Base-by-base conservation (phyloP, 441 rosid genomes). In the Pelargonium fulgidum region DNA sequence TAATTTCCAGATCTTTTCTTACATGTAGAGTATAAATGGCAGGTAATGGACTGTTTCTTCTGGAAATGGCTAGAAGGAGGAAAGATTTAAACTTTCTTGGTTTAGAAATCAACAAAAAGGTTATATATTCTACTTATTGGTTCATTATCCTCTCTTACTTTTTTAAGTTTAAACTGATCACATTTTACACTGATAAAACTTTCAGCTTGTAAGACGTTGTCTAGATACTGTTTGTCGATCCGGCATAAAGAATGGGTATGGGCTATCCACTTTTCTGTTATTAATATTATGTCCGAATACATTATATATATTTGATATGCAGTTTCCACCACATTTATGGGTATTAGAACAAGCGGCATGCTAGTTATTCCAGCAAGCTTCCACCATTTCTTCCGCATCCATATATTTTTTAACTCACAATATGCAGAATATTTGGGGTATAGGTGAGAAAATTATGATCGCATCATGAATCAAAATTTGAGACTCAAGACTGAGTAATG, bases 11-110 rank as follows among this genome's bases (percentile, higher is more conserved):
- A 52, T 67, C 7, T 20, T 81, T 62, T 26, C 45, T 56, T 5
- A 45, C 62, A 1, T 69, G 70, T 71, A 69, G 39, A 61, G 19
- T 61, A 26, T 66, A 66, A 66, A 71, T 80, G 74, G 67, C 76
- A 87, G 92, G 92, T 74, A 85, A 82, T 70, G 92, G 90, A 66
- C 39, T 83, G 71, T 89, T 87, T 77, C 81, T 89, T 68, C 67
- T 83, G 72, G 88, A 78, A 70, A 87, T 89, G 95, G 84, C 90
- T 78, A 67, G 73, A 72, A 83, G 76, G 68, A 79, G 84, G 74
- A 78, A 73, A 67, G 87, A 82, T 75, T 74, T 84, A 16, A 89
- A 89, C 76, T 87, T 85, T 82, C 95, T 89, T 61, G 95, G 92
- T 71, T 62, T 87, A 33, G 92, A 89, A 84, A 83, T 82, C 13